Percentiles rank a stretch among this genome's conserved stretches.
Conservation (phyloP, 495 filamentous ascomycete genomes). For the Physcia stellaris region DNA sequence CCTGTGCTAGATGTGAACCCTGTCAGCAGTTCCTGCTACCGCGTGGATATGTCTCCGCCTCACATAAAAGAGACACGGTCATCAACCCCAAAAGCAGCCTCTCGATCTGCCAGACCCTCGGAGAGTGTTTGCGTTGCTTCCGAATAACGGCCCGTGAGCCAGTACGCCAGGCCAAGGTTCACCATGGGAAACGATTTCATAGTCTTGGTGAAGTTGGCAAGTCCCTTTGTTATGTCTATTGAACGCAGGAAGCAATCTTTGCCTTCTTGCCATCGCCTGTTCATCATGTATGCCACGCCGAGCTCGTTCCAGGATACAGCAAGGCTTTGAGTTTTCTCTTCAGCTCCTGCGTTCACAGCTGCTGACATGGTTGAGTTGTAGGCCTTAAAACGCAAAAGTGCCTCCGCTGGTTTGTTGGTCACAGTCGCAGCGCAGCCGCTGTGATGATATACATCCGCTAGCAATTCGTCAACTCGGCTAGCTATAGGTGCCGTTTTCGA, state of each 20-base stretch:
- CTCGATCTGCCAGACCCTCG: conserved; percentile 10
- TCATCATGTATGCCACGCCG: conserved; percentile 5
- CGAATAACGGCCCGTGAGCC: conserved; percentile 10
- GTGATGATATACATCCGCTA: conserved; percentile 3
- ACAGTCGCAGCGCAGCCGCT: neutral
- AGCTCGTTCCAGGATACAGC: conserved; percentile 7
- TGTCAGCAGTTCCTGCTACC: neutral
- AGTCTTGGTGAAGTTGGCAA: neutral
- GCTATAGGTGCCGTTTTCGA: neutral
- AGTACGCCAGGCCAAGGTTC: conserved; percentile 18
- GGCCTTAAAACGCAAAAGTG: neutral
- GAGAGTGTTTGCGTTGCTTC: conserved; percentile 10
- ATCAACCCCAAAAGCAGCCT: conserved; percentile 9
- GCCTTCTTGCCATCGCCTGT: neutral
- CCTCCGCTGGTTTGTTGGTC: conserved; percentile 2
- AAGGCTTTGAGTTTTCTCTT: conserved; percentile 2
- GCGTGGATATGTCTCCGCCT: neutral
- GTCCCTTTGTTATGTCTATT: neutral
- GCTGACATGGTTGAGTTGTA: conserved; percentile 2
- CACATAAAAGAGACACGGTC: conserved; percentile 17
- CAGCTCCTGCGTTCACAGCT: neutral
- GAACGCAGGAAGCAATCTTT: neutral
- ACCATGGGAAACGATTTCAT: conserved; percentile 8
- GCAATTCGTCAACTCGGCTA: neutral
- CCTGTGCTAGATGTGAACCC: conserved; percentile 17